Base-by-base conservation (phyloP, 2,329 filamentous ascomycete species). In the Coleophoma cylindrospora region DNA sequence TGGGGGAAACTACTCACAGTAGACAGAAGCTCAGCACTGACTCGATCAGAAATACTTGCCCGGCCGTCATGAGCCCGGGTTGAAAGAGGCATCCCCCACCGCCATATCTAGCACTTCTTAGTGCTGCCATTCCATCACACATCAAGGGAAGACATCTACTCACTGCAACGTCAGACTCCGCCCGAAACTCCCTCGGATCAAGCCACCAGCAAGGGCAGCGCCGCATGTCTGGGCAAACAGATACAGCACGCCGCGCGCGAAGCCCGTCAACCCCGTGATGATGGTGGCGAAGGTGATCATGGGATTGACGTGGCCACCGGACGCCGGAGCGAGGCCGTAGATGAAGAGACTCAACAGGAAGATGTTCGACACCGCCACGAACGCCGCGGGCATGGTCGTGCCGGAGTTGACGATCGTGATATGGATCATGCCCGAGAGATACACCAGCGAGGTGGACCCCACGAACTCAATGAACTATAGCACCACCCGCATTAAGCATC, bases 251-350 rank as follows among this genome's bases (percentile, higher is more conserved):
- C 71, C 66, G 3, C 76, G 70, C 0, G 76, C 73, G 11, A 81
- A 68, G 0, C 72, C 74, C 4, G 72, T 74, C 1, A 80, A 63
- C 0, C 75, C 69, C 1, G 74, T 71, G 33, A 74, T 74, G 48
- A 81, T 75, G 0, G 76, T 79, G 0, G 74, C 70, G 38, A 80
- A 68, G 0, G 76, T 79, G 43, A 81, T 79, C 3, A 74, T 64
- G 1, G 77, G 77, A 55, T 78, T 81, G 45, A 81, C 66, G 57
- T 81, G 77, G 0, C 73, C 76, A 13, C 76, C 76, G 2, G 73
- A 75, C 1, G 74, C 68, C 0, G 75, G 71, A 0, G 70, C 74
- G 21, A 75, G 71, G 0, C 68, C 68, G 43, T 70, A 75, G 34
- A 79, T 77, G 54, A 80, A 74, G 0, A 81, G 61, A 0, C 73